Base-by-base conservation (phyloP, 1,139 yeast species). In the Starmera stellimalicola region DNA sequence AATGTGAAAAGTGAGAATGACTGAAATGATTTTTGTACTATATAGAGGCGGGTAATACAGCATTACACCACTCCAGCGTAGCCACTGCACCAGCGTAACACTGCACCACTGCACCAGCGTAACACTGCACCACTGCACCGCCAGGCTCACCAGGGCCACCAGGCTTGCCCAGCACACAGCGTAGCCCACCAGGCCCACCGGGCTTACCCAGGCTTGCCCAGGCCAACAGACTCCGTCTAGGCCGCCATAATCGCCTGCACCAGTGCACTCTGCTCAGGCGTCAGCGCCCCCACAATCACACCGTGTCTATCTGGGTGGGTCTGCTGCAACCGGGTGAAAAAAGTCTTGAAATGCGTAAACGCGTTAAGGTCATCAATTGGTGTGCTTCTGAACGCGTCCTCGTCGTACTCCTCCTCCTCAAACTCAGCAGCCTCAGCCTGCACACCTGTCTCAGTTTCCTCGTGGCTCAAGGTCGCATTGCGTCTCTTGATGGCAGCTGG, bases 281-380 rank as follows among this genome's bases (percentile, higher is more conserved):
- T 41, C 32, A 58, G 33, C 1, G 57, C 41, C 16, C 42, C 39
- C 14, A 58, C 35, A n/a, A 58, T 41, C 22, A 47, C 41, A 31
- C 57, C 52, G 31, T 58, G 59, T 41, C 61, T 62, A 9, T 47
- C 54, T 11, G 60, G 59, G 19, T 58, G 14, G 6, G 18, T 30
- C 6, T 18, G 44, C 32, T 56, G 54, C n/a, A 70, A 39, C 6
- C 47, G 48, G n/a, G 47, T 33, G 26, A 73, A 51, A 18, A 59
- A 55, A 19, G 61, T 60, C 36, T 63, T 57, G 51, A 77, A 66
- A n/a, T 65, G 67, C 23, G 57, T 51, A 54, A 73, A 76, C 7
- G 81, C 70, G 49, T 87, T 78, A 26, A 87, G 57, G 30, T 65
- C 61, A 51, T 88, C 96, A 43, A 91, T 62, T 2, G 94, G 81